Evolutionary conservation across 768 basidiomycete species (phyloP).

Genomic region (Boletus rubropictus): DNA sequence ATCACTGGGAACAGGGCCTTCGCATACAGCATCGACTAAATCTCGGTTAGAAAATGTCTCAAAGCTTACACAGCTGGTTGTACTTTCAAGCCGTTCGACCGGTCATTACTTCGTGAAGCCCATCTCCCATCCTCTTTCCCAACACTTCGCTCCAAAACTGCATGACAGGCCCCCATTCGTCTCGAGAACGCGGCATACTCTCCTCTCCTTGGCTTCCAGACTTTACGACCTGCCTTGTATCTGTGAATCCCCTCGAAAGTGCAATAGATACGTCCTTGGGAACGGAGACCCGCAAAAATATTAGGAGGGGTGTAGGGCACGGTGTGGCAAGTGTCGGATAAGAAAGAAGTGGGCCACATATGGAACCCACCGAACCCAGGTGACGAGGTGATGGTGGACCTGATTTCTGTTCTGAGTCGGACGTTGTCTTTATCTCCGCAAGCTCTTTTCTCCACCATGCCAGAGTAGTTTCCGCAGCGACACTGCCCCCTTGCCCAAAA

Average conservation of each 20-base stretch:
- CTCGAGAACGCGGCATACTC: slow-evolving; percentile 72
- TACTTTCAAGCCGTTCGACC: slow-evolving; percentile 10
- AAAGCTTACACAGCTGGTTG: not conserved
- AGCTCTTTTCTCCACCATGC: slow-evolving; percentile 45
- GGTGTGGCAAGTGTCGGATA: slow-evolving; percentile 56
- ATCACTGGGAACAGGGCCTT: not conserved
- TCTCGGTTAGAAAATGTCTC: not conserved
- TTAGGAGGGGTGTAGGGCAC: slow-evolving; percentile 57
- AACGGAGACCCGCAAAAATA: slow-evolving; percentile 50
- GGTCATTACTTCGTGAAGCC: slow-evolving; percentile 64
- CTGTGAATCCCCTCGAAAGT: slow-evolving; percentile 56
- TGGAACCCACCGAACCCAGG: slow-evolving; percentile 61
- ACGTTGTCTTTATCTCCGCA: not conserved
- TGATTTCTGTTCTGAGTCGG: slow-evolving; percentile 8
- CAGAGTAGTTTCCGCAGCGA: slow-evolving; percentile 65
- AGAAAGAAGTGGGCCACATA: slow-evolving; percentile 72
- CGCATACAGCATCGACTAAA: not conserved
- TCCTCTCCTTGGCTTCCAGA: slow-evolving; percentile 26
- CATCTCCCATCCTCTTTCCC: slow-evolving; percentile 49
- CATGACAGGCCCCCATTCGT: slow-evolving; percentile 85
- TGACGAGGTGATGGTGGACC: slow-evolving; percentile 14
- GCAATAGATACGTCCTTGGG: slow-evolving; percentile 42
- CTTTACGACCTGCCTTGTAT: slow-evolving; percentile 46
- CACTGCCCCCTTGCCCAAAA: slow-evolving; percentile 80
- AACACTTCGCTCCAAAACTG: slow-evolving; percentile 76